Evolutionary conservation across 2,329 filamentous ascomycete genomes (phyloP).

Genomic region (Pyricularia sp.): DNA sequence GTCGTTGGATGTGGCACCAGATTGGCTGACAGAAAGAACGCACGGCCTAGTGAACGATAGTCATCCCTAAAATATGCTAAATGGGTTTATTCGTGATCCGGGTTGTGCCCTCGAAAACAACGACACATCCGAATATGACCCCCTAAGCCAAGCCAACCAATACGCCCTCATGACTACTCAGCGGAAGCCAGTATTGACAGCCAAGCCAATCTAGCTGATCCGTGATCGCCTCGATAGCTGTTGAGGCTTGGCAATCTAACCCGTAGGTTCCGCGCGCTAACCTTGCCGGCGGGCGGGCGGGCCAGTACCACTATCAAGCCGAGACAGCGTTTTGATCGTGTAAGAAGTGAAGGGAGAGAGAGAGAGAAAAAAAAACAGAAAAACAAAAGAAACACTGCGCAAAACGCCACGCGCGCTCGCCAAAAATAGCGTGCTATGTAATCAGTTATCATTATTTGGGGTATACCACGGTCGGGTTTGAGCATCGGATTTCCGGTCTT

Average conservation of each 20-base stretch:
- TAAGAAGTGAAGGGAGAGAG: neutral
- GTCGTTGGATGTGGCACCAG: neutral
- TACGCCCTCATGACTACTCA: neutral
- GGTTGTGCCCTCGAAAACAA: neutral
- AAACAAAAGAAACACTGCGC: neutral
- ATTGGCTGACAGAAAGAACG: neutral
- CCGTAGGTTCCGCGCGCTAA: neutral
- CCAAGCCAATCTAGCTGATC: neutral
- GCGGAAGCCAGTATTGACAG: neutral
- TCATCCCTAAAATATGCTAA: neutral
- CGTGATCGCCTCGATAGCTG: neutral
- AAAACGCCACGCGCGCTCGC: neutral
- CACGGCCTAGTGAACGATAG: neutral
- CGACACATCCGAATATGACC: neutral
- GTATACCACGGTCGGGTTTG: neutral
- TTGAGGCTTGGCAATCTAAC: neutral
- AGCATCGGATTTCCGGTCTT: neutral
- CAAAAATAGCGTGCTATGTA: neutral
- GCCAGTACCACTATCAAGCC: neutral
- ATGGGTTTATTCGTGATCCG: neutral
- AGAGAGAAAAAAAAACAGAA: neutral
- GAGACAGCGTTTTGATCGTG: neutral
- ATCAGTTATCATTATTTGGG: neutral
- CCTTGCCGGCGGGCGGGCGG: neutral
- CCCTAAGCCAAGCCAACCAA: neutral